phyloP scores from a whole-genome alignment of 2,329 filamentous ascomycete genomes.

The Volutella citrinella region DNA sequence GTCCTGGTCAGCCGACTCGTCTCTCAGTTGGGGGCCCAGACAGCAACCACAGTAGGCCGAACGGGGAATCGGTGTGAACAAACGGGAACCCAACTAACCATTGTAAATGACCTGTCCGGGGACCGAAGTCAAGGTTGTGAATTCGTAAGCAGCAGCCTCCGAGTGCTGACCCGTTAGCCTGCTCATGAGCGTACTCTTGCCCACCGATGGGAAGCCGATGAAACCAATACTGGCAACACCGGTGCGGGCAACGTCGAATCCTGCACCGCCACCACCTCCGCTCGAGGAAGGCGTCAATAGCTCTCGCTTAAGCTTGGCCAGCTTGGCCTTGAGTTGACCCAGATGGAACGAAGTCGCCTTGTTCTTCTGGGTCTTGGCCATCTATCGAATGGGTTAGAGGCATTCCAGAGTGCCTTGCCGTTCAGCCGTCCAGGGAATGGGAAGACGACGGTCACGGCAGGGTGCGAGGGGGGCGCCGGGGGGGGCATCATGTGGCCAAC shows the following conservation, averaged over 20 bases:
- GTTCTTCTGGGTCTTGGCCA: constrained; percentile 97
- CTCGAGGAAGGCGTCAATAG: constrained; percentile 82
- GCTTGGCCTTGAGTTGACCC: constrained; percentile 95
- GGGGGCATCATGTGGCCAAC: constrained; percentile 27
- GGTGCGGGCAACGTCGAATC: constrained; percentile 96
- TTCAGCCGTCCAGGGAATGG: constrained; percentile 9
- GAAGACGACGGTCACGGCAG: no score
- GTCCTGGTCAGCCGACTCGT: constrained; percentile 18
- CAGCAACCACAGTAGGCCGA: constrained; percentile 2
- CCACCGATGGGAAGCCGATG: constrained; percentile 96
- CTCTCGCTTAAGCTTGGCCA: constrained; percentile 96
- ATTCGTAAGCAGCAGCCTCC: constrained; percentile 95
- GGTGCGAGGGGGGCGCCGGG: constrained; percentile 9
- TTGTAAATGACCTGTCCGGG: constrained; percentile 96
- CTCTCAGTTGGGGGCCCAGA: constrained; percentile 10
- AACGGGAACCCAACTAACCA: constrained; percentile 42
- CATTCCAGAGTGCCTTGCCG: no score
- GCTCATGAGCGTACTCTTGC: constrained; percentile 98
- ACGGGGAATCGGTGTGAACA: constrained; percentile 8
- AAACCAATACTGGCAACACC: constrained; percentile 97
- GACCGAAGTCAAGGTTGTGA: constrained; percentile 96
- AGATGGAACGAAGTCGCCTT: constrained; percentile 93
- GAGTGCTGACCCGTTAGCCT: constrained; percentile 93
- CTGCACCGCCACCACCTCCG: constrained; percentile 73
- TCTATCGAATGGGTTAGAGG: constrained; percentile 48